Conservation (phyloP, 345 rosid genomes). For the Acer negundo region DNA sequence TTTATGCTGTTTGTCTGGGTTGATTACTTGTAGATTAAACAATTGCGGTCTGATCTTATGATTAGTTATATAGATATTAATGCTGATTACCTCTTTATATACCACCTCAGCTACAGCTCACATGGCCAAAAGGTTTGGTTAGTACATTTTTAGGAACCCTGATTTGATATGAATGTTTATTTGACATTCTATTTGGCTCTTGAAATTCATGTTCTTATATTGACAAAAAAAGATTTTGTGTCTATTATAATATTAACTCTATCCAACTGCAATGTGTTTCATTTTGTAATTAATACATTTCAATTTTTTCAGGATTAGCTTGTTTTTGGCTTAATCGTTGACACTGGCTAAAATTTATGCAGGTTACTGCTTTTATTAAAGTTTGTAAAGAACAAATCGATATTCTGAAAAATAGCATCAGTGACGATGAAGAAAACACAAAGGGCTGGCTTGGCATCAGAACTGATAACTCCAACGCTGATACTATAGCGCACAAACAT, state of each 20-base stretch:
- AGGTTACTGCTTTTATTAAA: constrained; percentile 83
- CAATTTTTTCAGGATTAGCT: not conserved
- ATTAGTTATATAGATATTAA: not conserved
- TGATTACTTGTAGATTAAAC: not conserved
- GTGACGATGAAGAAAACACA: constrained; percentile 63
- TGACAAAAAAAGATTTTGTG: not conserved
- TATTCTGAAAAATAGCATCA: constrained; percentile 69
- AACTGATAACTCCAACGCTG: constrained; percentile 61
- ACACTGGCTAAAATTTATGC: constrained; percentile 17
- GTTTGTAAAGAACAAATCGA: constrained; percentile 89
- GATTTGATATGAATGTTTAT: not conserved
- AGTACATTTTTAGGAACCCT: not conserved
- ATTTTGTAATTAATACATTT: not conserved
- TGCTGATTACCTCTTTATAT: not conserved
- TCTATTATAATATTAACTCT: not conserved
- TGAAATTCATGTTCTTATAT: not conserved
- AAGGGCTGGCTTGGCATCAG: constrained; percentile 81
- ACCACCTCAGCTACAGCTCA: not conserved
- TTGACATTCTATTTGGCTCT: not conserved
- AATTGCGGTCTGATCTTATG: not conserved
- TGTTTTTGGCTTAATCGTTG: not conserved
- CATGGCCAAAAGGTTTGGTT: not conserved
- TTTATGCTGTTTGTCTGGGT: not conserved
- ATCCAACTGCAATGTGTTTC: not conserved
- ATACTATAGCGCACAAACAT: constrained; percentile 87